These are phyloP conservation scores for Jaltomata sinuosa DNA, from an alignment of 257 asterid genomes.

Conservation along the genomic window DNA sequence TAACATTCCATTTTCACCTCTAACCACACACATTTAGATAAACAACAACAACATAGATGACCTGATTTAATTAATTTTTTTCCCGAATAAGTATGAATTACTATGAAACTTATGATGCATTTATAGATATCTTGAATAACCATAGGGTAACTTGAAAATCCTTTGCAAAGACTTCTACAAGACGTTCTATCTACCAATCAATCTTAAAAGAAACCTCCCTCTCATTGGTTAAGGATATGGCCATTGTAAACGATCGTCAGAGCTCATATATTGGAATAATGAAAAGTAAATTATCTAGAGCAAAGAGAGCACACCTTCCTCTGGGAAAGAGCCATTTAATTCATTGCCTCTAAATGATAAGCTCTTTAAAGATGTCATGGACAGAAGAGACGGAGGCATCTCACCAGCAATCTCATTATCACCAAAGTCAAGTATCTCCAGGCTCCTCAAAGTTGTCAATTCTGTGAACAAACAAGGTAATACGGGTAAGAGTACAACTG, in stretches of 20 bases:
- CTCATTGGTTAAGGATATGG: no score
- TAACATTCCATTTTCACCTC: background rate
- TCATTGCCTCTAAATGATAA: background rate
- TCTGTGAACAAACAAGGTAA: background rate
- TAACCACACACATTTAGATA: no score
- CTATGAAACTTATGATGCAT: background rate
- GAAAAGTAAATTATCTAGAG: background rate
- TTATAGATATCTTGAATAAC: no score
- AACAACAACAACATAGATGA: no score
- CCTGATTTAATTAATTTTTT: no score
- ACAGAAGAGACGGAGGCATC: background rate
- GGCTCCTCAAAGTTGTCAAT: background rate
- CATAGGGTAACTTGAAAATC: no score
- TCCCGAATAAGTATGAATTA: background rate
- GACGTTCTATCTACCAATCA: no score
- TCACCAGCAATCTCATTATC: background rate
- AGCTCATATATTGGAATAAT: background rate
- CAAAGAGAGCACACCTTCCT: background rate
- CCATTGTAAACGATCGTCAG: no score
- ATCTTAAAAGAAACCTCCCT: no score
- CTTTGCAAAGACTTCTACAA: no score
- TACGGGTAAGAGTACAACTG: background rate
- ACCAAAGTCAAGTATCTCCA: conserved; percentile 7
- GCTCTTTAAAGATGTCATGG: conserved; percentile 1
- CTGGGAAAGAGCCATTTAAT: conserved; percentile 2